Evolutionary conservation across 2,329 filamentous ascomycete species (phyloP).

Genomic region (Elsinoe australis): DNA sequence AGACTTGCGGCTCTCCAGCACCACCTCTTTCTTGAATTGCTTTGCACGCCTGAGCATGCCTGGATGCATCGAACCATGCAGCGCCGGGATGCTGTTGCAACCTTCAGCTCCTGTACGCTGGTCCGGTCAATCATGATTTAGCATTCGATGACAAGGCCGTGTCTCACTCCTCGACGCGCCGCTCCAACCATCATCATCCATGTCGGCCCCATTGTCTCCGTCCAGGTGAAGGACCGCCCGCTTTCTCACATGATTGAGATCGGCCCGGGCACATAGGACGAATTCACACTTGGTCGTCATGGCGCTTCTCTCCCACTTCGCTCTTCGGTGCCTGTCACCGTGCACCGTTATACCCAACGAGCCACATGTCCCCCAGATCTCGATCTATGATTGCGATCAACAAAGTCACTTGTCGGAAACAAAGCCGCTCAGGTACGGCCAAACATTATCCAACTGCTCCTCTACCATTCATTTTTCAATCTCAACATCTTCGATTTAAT

Average conservation of each 20-base stretch:
- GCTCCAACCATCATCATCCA: neutral
- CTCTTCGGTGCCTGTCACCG: slow-evolving; percentile 13
- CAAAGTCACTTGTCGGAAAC: neutral
- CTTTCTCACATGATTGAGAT: too few relatives aligned
- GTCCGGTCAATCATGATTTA: too few relatives aligned
- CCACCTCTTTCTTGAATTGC: too few relatives aligned
- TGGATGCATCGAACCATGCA: neutral
- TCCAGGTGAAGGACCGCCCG: too few relatives aligned
- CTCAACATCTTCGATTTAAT: neutral
- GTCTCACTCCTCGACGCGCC: slow-evolving; percentile 1
- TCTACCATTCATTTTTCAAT: neutral
- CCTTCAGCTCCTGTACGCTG: too few relatives aligned
- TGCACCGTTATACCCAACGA: slow-evolving; percentile 12
- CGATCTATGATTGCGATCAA: slow-evolving; percentile 13
- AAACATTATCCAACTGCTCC: neutral
- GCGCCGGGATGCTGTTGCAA: slow-evolving; percentile 4
- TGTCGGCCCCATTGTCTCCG: slow-evolving; percentile 7
- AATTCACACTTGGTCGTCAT: slow-evolving; percentile 2
- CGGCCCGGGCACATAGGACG: neutral
- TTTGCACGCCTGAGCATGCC: too few relatives aligned
- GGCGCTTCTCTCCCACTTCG: neutral
- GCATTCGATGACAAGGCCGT: too few relatives aligned
- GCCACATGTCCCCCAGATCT: slow-evolving; percentile 5
- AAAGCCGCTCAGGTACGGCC: too few relatives aligned
- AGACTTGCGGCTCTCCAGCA: too few relatives aligned